Percentiles rank a stretch among this genome's conserved stretches.
These are phyloP conservation scores for Rhinocladiella mackenziei DNA, from an alignment of 2,329 filamentous ascomycete genomes.

Conservation along the genomic window DNA sequence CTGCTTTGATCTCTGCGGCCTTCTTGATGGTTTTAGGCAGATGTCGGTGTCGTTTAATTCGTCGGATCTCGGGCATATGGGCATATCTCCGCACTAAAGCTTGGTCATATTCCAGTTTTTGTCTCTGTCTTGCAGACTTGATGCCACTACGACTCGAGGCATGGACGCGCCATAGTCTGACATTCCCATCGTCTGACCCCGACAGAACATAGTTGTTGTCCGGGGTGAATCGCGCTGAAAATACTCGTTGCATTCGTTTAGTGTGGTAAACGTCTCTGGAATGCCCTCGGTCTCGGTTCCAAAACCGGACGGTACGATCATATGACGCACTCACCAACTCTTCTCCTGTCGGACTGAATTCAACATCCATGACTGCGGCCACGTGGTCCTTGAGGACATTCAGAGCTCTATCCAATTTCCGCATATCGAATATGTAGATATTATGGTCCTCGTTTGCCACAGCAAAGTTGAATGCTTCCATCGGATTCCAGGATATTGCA, in stretches of 20 bases:
- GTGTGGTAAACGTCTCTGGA: slow-evolving; percentile 95
- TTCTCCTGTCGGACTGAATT: slow-evolving; percentile 90
- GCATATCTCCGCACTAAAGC: slow-evolving; percentile 77
- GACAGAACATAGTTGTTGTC: slow-evolving; percentile 87
- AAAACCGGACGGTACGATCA: slow-evolving; percentile 82
- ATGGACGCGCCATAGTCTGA: slow-evolving; percentile 82
- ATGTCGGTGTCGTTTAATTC: slow-evolving; percentile 88
- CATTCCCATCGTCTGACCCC: slow-evolving; percentile 89
- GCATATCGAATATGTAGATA: slow-evolving; percentile 88
- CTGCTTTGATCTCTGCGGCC: slow-evolving; percentile 87
- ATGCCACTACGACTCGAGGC: slow-evolving; percentile 79
- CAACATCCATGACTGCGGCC: slow-evolving; percentile 89
- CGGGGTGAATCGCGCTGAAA: slow-evolving; percentile 77
- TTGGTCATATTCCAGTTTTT: slow-evolving; percentile 88
- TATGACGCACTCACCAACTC: slow-evolving; percentile 88
- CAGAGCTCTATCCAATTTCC: slow-evolving; percentile 78
- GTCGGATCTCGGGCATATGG: slow-evolving; percentile 93
- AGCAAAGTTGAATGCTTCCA: slow-evolving; percentile 94
- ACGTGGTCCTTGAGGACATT: slow-evolving; percentile 91
- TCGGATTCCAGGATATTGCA: slow-evolving; percentile 85
- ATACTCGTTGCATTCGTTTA: slow-evolving; percentile 94
- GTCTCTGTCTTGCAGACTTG: slow-evolving; percentile 77
- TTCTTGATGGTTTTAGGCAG: slow-evolving; percentile 93
- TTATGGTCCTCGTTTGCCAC: slow-evolving; percentile 94
- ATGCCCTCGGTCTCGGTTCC: slow-evolving; percentile 74